Evolutionary conservation across 192 early-diverging fungal species (phyloP).

Genomic region (Thoreauomyces humboldtii): DNA sequence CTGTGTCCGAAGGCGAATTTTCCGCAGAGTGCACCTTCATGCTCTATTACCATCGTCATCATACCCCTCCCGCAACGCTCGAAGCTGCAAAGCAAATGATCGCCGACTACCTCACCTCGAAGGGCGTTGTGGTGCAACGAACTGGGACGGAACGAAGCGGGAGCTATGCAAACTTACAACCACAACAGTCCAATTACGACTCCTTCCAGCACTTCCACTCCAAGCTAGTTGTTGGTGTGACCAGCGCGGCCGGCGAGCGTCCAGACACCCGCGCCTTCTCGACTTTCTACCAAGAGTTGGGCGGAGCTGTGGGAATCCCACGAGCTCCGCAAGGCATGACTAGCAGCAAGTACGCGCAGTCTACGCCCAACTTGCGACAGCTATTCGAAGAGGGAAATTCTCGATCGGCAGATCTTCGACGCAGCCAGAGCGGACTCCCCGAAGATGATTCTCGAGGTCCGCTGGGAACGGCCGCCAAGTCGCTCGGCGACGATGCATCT

Average conservation of each 20-base stretch:
- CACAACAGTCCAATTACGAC: slow-evolving; percentile 43
- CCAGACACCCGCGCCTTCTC: slow-evolving; percentile 6
- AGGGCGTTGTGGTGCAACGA: slow-evolving; percentile 30
- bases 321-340: slow-evolving; percentile 2
- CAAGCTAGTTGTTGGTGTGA: slow-evolving; percentile 49
- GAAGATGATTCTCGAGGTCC: background rate
- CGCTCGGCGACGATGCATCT: slow-evolving; percentile 1
- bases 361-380: slow-evolving; percentile 41
- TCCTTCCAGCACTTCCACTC: slow-evolving; percentile 61
- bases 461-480: slow-evolving; percentile 12
- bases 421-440: slow-evolving; percentile 4
- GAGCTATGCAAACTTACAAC: slow-evolving; percentile 45
- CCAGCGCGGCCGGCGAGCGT: slow-evolving; percentile 6
- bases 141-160: slow-evolving; percentile 25
- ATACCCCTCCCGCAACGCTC: slow-evolving; percentile 10
- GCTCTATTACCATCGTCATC: slow-evolving; percentile 35
- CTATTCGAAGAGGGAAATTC: slow-evolving; percentile 39
- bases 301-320: background rate
- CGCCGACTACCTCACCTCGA: slow-evolving; percentile 33
- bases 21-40: slow-evolving; percentile 34
- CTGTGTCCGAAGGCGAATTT: slow-evolving; percentile 6
- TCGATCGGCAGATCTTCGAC: slow-evolving; percentile 7
- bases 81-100: slow-evolving; percentile 42
- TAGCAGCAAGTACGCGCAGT: slow-evolving; percentile 30
- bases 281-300: background rate